Percentiles rank a stretch among this genome's conserved stretches.
These are phyloP conservation scores for Dacryopinax spathularia DNA, from an alignment of 768 basidiomycete species.

Conservation along the genomic window DNA sequence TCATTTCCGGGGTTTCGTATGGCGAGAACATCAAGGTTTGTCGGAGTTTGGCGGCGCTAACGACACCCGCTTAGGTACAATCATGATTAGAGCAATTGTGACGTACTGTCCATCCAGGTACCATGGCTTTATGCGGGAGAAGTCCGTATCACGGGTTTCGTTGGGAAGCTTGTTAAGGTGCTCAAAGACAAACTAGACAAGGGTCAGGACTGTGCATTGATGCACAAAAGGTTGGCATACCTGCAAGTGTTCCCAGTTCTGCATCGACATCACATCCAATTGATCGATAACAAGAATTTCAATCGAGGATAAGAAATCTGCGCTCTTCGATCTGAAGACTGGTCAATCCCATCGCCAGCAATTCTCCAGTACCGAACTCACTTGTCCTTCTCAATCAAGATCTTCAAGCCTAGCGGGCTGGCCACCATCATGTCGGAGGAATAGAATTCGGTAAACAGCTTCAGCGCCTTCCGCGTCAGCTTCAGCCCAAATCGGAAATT, in stretches of 20 bases:
- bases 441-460: conserved; percentile 83
- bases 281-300: conserved; percentile 87
- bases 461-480: conserved; percentile 80
- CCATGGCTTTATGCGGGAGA: conserved; percentile 96
- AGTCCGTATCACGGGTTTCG: conserved; percentile 85
- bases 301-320: conserved; percentile 86
- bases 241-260: conserved; percentile 98
- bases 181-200: conserved; percentile 60
- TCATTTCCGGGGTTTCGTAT: conserved; percentile 79
- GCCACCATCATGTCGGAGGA: conserved; percentile 82
- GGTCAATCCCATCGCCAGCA: not conserved
- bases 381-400: conserved; percentile 92
- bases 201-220: not conserved
- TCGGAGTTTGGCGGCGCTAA: conserved; percentile 68
- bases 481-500: conserved; percentile 87
- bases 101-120: conserved; percentile 87
- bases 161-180: conserved; percentile 81
- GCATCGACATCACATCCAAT: conserved; percentile 86
- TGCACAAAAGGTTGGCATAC: conserved; percentile 26
- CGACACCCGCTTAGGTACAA: not conserved
- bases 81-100: not conserved
- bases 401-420: conserved; percentile 79
- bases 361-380: conserved; percentile 27
- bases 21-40: conserved; percentile 80
- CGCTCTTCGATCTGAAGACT: conserved; percentile 35